Evolutionary conservation across 2,329 filamentous ascomycete genomes (phyloP).

Genomic region (Arthroderma uncinatum): DNA sequence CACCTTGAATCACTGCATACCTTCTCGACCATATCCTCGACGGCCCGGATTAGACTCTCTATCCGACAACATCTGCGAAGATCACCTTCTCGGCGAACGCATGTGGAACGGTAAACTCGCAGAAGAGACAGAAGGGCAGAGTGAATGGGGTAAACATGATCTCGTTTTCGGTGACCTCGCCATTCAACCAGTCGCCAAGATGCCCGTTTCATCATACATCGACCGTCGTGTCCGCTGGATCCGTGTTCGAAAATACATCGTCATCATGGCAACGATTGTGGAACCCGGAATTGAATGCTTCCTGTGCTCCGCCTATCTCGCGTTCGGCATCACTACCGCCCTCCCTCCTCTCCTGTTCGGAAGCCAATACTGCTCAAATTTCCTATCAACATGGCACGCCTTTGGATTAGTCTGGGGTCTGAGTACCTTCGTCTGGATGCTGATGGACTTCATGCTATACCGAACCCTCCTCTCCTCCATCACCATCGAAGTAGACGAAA

Average conservation of each 20-base stretch:
- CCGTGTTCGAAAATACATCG: slow-evolving; percentile 87
- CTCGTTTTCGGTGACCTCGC: slow-evolving; percentile 76
- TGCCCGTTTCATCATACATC: slow-evolving; percentile 66
- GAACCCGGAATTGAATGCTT: slow-evolving; percentile 88
- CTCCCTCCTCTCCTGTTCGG: slow-evolving; percentile 47
- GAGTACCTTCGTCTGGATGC: slow-evolving; percentile 59
- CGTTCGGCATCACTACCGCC: slow-evolving; percentile 62
- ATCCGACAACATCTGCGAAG: slow-evolving; percentile 92
- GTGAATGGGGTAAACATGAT: slow-evolving; percentile 61
- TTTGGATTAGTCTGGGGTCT: slow-evolving; percentile 56
- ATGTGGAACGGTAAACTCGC: slow-evolving; percentile 54
- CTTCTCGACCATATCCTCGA: slow-evolving; percentile 30
- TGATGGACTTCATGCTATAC: slow-evolving; percentile 63
- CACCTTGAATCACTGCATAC: slow-evolving; percentile 42
- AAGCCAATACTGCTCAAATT: slow-evolving; percentile 39
- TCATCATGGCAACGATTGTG: slow-evolving; percentile 74
- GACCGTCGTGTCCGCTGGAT: slow-evolving; percentile 80
- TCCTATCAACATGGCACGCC: slow-evolving; percentile 53
- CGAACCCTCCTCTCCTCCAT: slow-evolving; percentile 60
- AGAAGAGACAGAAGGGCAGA: slow-evolving; percentile 27
- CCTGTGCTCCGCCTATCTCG: slow-evolving; percentile 67
- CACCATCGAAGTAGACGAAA: slow-evolving; percentile 57
- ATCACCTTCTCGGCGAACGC: slow-evolving; percentile 86
- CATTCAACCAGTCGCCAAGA: slow-evolving; percentile 76
- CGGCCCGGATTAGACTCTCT: slow-evolving; percentile 78